These are phyloP conservation scores for Colletotrichum truncatum DNA, from an alignment of 2,329 filamentous ascomycete species.

Conservation along the genomic window DNA sequence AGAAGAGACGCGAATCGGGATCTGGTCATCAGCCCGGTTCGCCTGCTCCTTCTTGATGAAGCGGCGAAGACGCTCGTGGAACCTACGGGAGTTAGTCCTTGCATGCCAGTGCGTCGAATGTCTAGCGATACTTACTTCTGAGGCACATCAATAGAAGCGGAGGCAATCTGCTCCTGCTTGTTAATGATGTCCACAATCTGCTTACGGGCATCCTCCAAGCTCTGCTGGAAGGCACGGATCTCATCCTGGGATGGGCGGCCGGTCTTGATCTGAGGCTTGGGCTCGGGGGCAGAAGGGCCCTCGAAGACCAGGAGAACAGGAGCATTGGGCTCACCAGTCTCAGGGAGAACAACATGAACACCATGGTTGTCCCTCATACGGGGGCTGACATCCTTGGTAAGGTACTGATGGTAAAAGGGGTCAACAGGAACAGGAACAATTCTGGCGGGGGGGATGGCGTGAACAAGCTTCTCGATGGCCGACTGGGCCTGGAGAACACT, in stretches of 20 bases:
- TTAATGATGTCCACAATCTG: conserved; percentile 67
- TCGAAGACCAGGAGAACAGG: conserved; percentile 81
- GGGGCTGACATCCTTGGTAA: conserved; percentile 71
- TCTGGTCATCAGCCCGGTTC: conserved; percentile 62
- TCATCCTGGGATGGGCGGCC: conserved; percentile 49
- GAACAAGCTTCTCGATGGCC: conserved; percentile 79
- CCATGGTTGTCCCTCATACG: conserved; percentile 74
- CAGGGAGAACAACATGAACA: conserved; percentile 78
- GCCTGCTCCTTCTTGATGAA: conserved; percentile 74
- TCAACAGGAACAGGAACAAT: conserved; percentile 75
- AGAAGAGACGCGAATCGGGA: conserved; percentile 68
- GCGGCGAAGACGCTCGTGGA: conserved; percentile 69
- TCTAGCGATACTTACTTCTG: conserved; percentile 52
- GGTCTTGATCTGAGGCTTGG: conserved; percentile 32
- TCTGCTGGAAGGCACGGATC: conserved; percentile 61
- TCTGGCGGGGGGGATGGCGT: conserved; percentile 77
- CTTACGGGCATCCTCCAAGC: conserved; percentile 63
- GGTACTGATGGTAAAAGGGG: conserved; percentile 80
- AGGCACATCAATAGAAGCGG: conserved; percentile 65
- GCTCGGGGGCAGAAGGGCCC: conserved; percentile 52
- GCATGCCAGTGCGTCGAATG: not conserved
- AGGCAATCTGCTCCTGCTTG: conserved; percentile 65
- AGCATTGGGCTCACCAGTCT: conserved; percentile 64
- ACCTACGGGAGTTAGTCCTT: conserved; percentile 48
- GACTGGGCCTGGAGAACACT: conserved; percentile 80